Conservation (phyloP, 441 rosid species). For the Sinapis alba region DNA sequence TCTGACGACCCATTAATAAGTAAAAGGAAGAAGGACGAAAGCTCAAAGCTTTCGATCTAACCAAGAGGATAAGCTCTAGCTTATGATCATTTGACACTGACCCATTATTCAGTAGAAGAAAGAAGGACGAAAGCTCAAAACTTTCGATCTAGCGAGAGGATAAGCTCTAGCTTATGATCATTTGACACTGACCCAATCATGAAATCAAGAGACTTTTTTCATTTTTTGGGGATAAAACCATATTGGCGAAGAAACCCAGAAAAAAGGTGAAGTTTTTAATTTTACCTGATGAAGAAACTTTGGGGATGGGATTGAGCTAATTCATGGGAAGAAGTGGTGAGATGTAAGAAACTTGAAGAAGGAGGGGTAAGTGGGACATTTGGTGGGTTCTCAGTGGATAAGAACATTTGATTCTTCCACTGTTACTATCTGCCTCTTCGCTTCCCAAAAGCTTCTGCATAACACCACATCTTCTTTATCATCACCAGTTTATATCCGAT, state of each 20-base stretch:
- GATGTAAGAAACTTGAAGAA: slow-evolving; percentile 51
- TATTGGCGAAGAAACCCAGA: slow-evolving; percentile 37
- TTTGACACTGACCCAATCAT: slow-evolving; percentile 31
- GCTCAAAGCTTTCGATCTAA: slow-evolving; percentile 23
- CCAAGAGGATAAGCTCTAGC: slow-evolving; percentile 6
- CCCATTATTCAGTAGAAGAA: not conserved
- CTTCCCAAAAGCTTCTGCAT: slow-evolving; percentile 62
- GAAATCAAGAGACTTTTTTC: slow-evolving; percentile 21
- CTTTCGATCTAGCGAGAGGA: slow-evolving; percentile 26
- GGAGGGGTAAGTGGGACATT: slow-evolving; percentile 73
- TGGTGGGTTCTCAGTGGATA: slow-evolving; percentile 96
- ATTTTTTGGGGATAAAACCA: not conserved
- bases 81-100: slow-evolving; percentile 18
- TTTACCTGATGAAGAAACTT: slow-evolving; percentile 90
- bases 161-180: slow-evolving; percentile 10
- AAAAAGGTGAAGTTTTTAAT: not conserved
- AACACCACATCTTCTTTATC: slow-evolving; percentile 44
- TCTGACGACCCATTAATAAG: slow-evolving; percentile 15
- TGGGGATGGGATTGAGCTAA: slow-evolving; percentile 65
- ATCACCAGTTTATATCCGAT: not conserved
- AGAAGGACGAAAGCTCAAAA: slow-evolving; percentile 19
- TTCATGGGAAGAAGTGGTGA: slow-evolving; percentile 52
- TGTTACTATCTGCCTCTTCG: slow-evolving; percentile 55
- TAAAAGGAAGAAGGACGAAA: slow-evolving; percentile 16
- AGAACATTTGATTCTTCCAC: slow-evolving; percentile 66